Evolutionary conservation across 2,329 filamentous ascomycete genomes (phyloP).

Genomic region (Nigrograna mackinnonii): DNA sequence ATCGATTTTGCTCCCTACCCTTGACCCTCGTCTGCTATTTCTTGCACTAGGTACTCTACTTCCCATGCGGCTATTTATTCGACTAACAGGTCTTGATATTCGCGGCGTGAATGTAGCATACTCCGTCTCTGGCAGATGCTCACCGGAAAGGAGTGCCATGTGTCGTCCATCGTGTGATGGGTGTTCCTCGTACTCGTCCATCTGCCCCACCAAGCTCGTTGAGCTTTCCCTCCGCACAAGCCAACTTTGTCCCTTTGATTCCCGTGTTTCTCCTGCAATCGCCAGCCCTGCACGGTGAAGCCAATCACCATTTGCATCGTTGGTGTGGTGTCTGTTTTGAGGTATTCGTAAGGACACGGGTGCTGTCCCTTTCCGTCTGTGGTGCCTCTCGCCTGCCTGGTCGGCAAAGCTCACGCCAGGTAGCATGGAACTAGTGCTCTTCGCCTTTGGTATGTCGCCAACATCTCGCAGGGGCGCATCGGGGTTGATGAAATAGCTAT

Average conservation of each 20-base stretch:
- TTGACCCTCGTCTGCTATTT: constrained; percentile 36
- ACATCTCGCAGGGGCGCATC: constrained; percentile 23
- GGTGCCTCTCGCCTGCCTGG: constrained; percentile 18
- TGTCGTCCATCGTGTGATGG: constrained; percentile 22
- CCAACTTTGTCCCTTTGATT: constrained; percentile 67
- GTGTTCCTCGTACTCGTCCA: constrained; percentile 35
- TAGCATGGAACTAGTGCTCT: constrained; percentile 48
- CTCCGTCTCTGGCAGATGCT: constrained; percentile 38
- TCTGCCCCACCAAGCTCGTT: constrained; percentile 54
- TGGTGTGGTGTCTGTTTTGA: constrained; percentile 29
- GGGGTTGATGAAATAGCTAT: constrained; percentile 32
- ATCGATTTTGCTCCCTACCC: constrained; percentile 40
- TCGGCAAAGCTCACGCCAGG: constrained; percentile 31
- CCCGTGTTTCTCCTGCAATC: constrained; percentile 59
- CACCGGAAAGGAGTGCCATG: constrained; percentile 34
- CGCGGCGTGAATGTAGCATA: constrained; percentile 29
- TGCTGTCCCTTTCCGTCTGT: constrained; percentile 34
- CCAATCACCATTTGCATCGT: constrained; percentile 55
- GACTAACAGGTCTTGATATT: constrained; percentile 34
- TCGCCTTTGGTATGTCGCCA: constrained; percentile 49
- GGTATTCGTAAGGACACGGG: constrained; percentile 28
- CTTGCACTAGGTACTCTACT: constrained; percentile 44
- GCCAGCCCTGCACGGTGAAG: constrained; percentile 61
- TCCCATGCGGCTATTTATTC: constrained; percentile 39
- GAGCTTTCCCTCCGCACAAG: constrained; percentile 59